Base-by-base conservation (phyloP, 225 moss, liverwort and hornwort species). In the Asterella californica region DNA sequence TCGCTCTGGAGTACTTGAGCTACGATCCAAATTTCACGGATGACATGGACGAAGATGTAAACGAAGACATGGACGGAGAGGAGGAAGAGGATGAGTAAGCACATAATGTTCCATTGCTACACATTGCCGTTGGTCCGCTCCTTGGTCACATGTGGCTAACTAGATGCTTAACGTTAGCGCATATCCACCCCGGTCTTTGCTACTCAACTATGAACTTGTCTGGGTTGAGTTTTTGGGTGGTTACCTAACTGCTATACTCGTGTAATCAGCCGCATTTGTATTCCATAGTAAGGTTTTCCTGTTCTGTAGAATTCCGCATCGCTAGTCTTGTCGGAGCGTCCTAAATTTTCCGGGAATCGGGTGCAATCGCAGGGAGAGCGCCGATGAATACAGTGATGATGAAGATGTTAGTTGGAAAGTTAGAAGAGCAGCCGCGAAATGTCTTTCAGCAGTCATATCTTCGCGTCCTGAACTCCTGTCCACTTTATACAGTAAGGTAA, bases 401-500 rank as follows among this genome's bases (percentile, higher is more conserved):
- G 99, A 99, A 86, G 99, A 99, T 85, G 92, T 99, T 81, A 99
- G 95, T 83, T 99, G 99, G 99, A 99, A 99, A 90, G 99, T 99
- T 37, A 83, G 95, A 65, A 88, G 99, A 83, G 99, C 99, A 77
- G 90, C 99, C 24, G 95, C 99, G 63, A 99, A 99, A 86, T 82
- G 84, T 79, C 83, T 99, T 83, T 99, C 99, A 81, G 95, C 99
- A 71, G 93, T 99, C 70, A 95, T 95, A 81, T 92, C 90, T 74
- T 95, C 99, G 54, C 91, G 99, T 79, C 92, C 95, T 81, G 99
- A 99, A 86, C 93, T 99, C 85, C 89, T 95, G 42, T 83, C 70
- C 75, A 90, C 76, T 55, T 86, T 99, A 21, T 99, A 99, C 79
- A 82, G 74, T 55, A 92, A 99, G 81, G 99, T 93, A 88, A 64